These are phyloP conservation scores for Globisporangium okanoganense DNA, from an alignment of 352 stramenopile species.

Conservation along the genomic window DNA sequence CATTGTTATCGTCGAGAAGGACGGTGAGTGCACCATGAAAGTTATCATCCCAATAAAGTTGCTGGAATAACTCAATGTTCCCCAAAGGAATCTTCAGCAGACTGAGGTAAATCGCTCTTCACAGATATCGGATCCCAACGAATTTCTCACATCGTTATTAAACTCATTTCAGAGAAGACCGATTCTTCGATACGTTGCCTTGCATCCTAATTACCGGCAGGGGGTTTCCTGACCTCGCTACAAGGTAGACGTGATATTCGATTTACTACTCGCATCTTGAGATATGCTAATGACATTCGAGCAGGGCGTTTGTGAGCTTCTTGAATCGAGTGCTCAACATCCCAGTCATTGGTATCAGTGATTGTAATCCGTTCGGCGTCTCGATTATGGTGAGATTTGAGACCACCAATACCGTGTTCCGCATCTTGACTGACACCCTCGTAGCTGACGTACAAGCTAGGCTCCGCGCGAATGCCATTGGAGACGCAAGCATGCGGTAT, in stretches of 20 bases:
- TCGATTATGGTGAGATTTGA: constrained; percentile 78
- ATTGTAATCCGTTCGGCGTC: constrained; percentile 94
- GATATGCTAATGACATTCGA: neutral
- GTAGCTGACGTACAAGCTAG: constrained; percentile 89
- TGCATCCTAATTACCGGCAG: constrained; percentile 93
- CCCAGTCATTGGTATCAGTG: constrained; percentile 89
- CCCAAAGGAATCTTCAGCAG: constrained; percentile 92
- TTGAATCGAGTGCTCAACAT: constrained; percentile 72
- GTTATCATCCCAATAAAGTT: neutral
- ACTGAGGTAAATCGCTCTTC: constrained; percentile 38
- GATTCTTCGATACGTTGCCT: constrained; percentile 83
- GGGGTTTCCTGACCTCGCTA: constrained; percentile 94
- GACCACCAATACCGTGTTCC: neutral
- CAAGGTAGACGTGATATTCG: constrained; percentile 35
- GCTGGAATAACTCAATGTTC: constrained; percentile 9
- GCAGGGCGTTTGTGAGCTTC: constrained; percentile 77
- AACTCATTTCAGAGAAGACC: constrained; percentile 51
- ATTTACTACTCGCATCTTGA: neutral
- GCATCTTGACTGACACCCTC: neutral
- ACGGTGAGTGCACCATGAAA: constrained; percentile 49
- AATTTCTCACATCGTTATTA: neutral
- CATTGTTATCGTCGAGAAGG: constrained; percentile 95
- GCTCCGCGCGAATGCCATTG: constrained; percentile 80
- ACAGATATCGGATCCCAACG: neutral
- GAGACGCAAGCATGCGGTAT: constrained; percentile 63